Evolutionary conservation across 805 yeast genomes (phyloP), one percentile per base, ranked within the genome.

Genomic region (Schizosaccharomyces octosporus): DNA sequence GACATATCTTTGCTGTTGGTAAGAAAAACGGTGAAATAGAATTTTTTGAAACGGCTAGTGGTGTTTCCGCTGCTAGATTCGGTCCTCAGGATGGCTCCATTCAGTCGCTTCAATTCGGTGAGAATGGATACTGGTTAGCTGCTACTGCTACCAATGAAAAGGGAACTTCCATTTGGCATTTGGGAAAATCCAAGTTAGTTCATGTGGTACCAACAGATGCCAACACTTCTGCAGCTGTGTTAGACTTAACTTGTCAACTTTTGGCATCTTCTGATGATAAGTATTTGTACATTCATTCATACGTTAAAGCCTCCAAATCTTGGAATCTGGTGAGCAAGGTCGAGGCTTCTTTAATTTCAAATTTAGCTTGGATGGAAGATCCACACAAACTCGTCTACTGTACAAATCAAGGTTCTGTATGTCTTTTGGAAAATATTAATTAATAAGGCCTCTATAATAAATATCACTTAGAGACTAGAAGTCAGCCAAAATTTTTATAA

Each of bases 51-150:
- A 11, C 54, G 4, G 29, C 32, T 7, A 19, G 55, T 24, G 55
- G 55, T 42, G 36, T 11, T 21, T 21, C 5, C 5, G 36, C 24
- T 15, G 32, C 61, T 4, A 42, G 21, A 21, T 21, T 59, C 7
- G 54, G 54, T 19, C 48, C 61, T 7, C 48, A 59, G 6, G 31
- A 24, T 17, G 55, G 61, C 19, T 21, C 61, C 5, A 29, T 59
- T 17, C 1, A 43, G 4, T 21, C 59, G 15, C 39, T 59, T 7
- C 31, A 42, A 24, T 59, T 59, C 21, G 43, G 51, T 27, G 61
- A 59, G 43, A 59, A 59, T 29, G 61, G 61, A 4, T 59, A 43
- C 36, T 59, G 61, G 61, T 19, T 59, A n/a, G 61, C 55, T 7
- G 54, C 11, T 5, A 17, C 41, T 13, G 27, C 59, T 27, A 3